Percentiles rank a stretch among this genome's conserved stretches.
Conservation (phyloP, 345 rosid genomes). For the Anastatica hierochuntica region DNA sequence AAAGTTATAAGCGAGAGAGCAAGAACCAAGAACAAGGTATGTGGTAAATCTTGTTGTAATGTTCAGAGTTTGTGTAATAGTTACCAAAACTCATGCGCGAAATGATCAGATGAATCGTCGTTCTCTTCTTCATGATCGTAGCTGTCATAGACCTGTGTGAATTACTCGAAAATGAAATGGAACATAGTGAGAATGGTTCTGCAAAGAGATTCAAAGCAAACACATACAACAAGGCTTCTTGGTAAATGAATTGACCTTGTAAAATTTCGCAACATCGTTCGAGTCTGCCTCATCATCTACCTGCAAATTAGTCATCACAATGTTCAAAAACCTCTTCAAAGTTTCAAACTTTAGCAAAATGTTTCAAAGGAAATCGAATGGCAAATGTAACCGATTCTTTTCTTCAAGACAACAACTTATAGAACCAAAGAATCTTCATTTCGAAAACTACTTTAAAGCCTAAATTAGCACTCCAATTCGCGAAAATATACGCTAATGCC, state of each 20-base stretch:
- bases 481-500: background rate
- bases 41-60: too few species aligned
- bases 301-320: slow-evolving; percentile 17
- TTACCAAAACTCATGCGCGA: slow-evolving; percentile 14
- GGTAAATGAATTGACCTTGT: slow-evolving; percentile 19
- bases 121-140: slow-evolving; percentile 8
- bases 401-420: background rate
- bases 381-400: background rate
- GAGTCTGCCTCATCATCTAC: slow-evolving; percentile 37
- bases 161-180: background rate
- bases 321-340: slow-evolving; percentile 4
- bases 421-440: background rate
- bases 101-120: slow-evolving; percentile 15
- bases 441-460: too few species aligned
- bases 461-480: too few species aligned
- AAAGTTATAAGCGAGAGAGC: slow-evolving; percentile 12
- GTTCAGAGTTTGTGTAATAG: slow-evolving; percentile 1
- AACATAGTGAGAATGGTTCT: background rate
- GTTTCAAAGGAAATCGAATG: background rate
- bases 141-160: slow-evolving; percentile 20
- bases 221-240: too few species aligned
- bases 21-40: background rate
- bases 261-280: slow-evolving; percentile 20
- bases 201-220: background rate
- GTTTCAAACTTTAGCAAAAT: slow-evolving; percentile 1